A percentile compares a stretch with the other conserved stretches of the same genome.
Conservation (phyloP, 2,329 filamentous ascomycete species). For the Fusarium sacchari region DNA sequence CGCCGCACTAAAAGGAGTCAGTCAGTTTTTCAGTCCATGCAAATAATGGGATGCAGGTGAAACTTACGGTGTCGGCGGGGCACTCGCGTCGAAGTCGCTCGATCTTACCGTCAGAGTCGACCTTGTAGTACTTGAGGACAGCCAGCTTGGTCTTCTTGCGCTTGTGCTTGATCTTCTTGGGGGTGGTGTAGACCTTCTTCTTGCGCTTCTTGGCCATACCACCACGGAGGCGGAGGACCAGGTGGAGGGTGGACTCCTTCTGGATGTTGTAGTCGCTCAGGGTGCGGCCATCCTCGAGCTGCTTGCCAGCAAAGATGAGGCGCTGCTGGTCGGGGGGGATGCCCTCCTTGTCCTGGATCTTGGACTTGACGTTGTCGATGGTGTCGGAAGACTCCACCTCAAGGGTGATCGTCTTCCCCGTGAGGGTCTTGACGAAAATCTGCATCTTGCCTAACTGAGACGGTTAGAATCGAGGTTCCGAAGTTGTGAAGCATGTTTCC, state of each 20-base stretch:
- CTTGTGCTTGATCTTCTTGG: conserved; percentile 99
- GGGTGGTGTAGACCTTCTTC: conserved; percentile 99
- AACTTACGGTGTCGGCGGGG: conserved; percentile 84
- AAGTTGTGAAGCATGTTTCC: neutral
- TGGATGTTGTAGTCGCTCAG: conserved; percentile 99
- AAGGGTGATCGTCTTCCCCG: conserved; percentile 99
- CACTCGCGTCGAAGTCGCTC: conserved; percentile 99
- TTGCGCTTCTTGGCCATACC: conserved; percentile 97
- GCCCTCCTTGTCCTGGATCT: conserved; percentile 98
- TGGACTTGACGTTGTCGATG: conserved; percentile 99
- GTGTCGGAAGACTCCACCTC: conserved; percentile 99
- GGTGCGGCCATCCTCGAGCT: conserved; percentile 99
- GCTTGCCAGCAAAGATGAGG: conserved; percentile 99
- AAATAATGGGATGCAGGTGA: neutral
- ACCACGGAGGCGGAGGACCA: conserved; percentile 97
- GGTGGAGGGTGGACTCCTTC: conserved; percentile 99
- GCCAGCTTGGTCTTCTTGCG: conserved; percentile 99
- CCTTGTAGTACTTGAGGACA: conserved; percentile 99
- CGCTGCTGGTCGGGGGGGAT: conserved; percentile 99
- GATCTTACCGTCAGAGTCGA: conserved; percentile 99
- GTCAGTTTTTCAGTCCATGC: neutral
- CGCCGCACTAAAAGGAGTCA: conserved; percentile 83
- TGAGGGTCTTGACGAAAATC: conserved; percentile 87
- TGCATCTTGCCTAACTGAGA: conserved; percentile 72
- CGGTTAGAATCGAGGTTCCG: conserved; percentile 52